Conservation (phyloP, 805 yeast species). For the Sugiyamaella valdiviana region DNA sequence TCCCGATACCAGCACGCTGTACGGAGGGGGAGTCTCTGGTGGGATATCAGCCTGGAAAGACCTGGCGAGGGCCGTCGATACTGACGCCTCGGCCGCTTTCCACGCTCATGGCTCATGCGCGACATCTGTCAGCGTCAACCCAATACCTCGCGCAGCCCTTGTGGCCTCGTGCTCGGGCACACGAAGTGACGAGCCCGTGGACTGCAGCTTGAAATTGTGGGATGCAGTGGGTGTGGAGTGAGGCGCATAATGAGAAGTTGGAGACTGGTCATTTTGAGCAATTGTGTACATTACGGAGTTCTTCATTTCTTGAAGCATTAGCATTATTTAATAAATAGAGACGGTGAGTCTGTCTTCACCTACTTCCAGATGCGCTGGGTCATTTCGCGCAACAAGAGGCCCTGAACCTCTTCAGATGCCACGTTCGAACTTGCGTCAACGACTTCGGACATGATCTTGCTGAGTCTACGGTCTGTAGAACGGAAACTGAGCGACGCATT, state of each 20-base stretch:
- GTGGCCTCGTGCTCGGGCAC: constrained; percentile 17
- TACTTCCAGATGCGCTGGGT: constrained; percentile 1
- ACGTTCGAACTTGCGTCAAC: constrained; percentile 18
- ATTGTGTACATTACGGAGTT: no score
- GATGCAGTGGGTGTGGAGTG: constrained; percentile 1
- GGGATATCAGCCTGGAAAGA: constrained; percentile 9
- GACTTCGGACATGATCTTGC: constrained; percentile 14
- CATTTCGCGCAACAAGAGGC: constrained; percentile 21
- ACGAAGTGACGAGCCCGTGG: constrained; percentile 4
- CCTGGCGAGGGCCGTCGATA: constrained; percentile 7
- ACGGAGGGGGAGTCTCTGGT: constrained; percentile 15
- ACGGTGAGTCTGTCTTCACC: background rate
- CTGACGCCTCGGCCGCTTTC: constrained; percentile 6
- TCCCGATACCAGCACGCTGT: constrained; percentile 9
- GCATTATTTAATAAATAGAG: no score
- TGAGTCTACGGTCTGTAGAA: background rate
- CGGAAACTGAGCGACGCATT: background rate
- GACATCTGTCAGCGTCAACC: constrained; percentile 14
- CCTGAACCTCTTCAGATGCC: constrained; percentile 24
- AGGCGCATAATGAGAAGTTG: background rate
- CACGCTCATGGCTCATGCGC: constrained; percentile 13
- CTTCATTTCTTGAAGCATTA: no score
- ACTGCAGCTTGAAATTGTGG: constrained; percentile 15
- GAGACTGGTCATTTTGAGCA: no score
- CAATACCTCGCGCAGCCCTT: constrained; percentile 11